Base-by-base conservation (phyloP, 2,329 filamentous ascomycete species). In the Pseudodiploospora longispora region DNA sequence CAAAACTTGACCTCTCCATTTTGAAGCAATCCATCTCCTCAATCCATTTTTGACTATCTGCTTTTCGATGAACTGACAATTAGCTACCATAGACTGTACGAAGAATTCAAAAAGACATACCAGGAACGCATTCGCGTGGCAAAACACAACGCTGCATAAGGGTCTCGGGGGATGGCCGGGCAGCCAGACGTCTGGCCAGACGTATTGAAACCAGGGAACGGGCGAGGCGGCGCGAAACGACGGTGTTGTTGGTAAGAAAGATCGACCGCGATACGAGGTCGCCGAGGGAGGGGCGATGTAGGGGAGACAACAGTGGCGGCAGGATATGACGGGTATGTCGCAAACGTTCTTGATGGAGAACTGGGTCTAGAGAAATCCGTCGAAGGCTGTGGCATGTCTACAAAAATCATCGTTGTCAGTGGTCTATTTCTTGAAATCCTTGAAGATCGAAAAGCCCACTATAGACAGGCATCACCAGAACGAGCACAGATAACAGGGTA, bases 1-100 rank as follows among this genome's bases (percentile, higher is more conserved):
- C 43, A 62, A 62, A 3, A 78, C 75, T 59, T 78, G 69, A 19
- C 74, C 64, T 35, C 62, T 67, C 74, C 74, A 79, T 28, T 75
- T 74, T n/a, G 60, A 65, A 30, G 74, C 82, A 3, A 87, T 71
- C 80, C 82, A 86, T 9, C 72, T 70, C 33, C 82, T 65, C 48
- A 87, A 61, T 10, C 72, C 72, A 54, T 87, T 82, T 58, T 85
- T 86, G 36, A 87, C 69, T 47, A 71, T 70, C 64, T 86, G 81
- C 52, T 75, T 74, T 64, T 87, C 83, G 10, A 87, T 70, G 9
- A 74, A 75, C 44, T 77, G 69, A 55, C 77, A 76, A 50, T 72
- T 71, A 29, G 78, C 80, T n/a, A 85, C 75, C 31, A 86, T 64
- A 1, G 69, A 73, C 1, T 81, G 81, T 1, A 80, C 76, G 2